Conservation (phyloP, 176 grass and related monocot species). For the Carex kokanica region DNA sequence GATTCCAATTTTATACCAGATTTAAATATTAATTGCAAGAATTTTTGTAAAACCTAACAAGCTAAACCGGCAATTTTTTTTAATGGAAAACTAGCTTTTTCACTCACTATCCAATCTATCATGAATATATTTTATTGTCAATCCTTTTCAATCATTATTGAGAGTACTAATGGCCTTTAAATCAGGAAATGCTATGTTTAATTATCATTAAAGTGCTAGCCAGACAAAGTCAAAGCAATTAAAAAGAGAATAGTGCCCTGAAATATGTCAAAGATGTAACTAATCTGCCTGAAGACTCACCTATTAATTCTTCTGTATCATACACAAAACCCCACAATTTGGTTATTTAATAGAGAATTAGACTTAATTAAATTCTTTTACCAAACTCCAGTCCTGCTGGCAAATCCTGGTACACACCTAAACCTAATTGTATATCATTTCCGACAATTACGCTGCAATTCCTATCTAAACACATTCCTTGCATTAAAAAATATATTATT, state of each 20-base stretch:
- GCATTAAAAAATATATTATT: not conserved
- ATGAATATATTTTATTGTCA: not conserved
- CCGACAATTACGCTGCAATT: not conserved
- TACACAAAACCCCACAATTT: not conserved
- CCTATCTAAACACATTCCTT: not conserved
- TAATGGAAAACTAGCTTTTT: not conserved
- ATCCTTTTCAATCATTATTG: conserved; percentile 5
- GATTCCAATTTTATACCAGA: not conserved
- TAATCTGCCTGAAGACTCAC: not conserved
- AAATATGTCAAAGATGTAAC: not conserved
- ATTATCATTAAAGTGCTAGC: not conserved
- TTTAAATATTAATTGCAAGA: not conserved
- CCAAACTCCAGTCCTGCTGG: too few relatives aligned
- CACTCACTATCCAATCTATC: conserved; percentile 13
- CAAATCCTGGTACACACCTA: not conserved
- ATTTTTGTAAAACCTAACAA: not conserved
- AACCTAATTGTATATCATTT: not conserved
- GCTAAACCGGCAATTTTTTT: not conserved
- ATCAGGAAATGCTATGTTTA: conserved; percentile 5
- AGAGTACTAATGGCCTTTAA: not conserved
- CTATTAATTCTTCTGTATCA: not conserved
- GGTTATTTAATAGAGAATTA: not conserved
- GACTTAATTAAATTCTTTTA: too few relatives aligned
- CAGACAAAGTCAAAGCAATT: conserved; percentile 8
- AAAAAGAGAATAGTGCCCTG: conserved; percentile 2